phyloP scores from a whole-genome alignment of 257 asterid species.

The Salvia splendens region DNA sequence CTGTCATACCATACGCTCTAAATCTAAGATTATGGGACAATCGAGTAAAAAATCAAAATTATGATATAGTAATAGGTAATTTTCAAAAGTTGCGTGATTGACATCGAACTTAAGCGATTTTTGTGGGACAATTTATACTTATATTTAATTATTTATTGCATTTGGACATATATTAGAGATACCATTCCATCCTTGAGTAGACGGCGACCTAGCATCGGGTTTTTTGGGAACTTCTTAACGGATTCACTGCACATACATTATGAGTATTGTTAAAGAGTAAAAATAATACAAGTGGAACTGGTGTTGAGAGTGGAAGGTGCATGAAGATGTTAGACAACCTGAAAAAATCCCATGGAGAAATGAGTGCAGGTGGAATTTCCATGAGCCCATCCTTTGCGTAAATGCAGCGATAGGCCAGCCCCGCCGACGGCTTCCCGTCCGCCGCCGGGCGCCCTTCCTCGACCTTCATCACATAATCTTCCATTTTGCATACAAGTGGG shows the following conservation, averaged over 20 bases:
- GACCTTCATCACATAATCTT: constrained; percentile 59
- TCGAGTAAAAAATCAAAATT: too few relatives aligned
- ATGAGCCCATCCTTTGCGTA: constrained; percentile 67
- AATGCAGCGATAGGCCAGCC: constrained; percentile 69
- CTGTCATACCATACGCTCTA: too few relatives aligned
- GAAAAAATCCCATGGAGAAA: constrained; percentile 86
- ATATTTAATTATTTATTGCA: too few relatives aligned
- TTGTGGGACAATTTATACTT: too few relatives aligned
- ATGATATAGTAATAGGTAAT: too few relatives aligned
- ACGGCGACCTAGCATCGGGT: constrained; percentile 74
- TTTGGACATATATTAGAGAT: neutral
- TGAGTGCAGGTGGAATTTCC: constrained; percentile 48
- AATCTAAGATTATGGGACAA: too few relatives aligned
- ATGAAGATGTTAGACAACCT: constrained; percentile 38
- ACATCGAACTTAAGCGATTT: too few relatives aligned
- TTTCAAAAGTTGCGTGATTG: too few relatives aligned
- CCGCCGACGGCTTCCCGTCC: constrained; percentile 64
- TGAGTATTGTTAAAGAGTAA: too few relatives aligned
- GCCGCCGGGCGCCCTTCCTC: constrained; percentile 51
- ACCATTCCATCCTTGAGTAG: constrained; percentile 66
- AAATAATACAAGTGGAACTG: neutral
- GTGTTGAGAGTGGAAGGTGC: too few relatives aligned
- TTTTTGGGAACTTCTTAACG: constrained; percentile 42
- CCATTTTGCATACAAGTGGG: constrained; percentile 35
- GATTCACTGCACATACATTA: constrained; percentile 44